Evolutionary conservation across 176 grass and related monocot species (phyloP).

Genomic region (Musa schizocarpa): DNA sequence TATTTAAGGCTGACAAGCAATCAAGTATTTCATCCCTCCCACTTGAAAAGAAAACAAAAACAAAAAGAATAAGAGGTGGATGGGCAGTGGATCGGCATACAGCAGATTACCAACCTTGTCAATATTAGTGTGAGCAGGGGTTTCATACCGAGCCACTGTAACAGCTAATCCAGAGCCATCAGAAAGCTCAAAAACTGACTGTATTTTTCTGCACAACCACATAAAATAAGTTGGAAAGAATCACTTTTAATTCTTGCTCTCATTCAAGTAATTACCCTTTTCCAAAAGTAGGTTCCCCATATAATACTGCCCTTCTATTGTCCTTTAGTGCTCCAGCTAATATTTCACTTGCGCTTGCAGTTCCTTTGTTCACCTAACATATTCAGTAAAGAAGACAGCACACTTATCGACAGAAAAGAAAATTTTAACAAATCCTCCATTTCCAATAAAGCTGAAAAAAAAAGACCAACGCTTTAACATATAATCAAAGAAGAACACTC

Average conservation of each 20-base stretch:
- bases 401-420: background rate
- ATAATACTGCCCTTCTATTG: conserved; percentile 81
- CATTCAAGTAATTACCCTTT: conserved; percentile 51
- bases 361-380: conserved; percentile 91
- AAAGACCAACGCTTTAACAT: background rate
- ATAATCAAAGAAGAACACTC: too few relatives aligned
- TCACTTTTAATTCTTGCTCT: background rate
- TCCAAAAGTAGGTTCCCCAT: conserved; percentile 87
- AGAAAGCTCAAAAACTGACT: conserved; percentile 77
- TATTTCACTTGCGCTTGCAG: conserved; percentile 93
- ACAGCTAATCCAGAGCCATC: conserved; percentile 85
- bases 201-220: conserved; percentile 60
- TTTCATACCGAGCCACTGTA: conserved; percentile 85
- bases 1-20: too few relatives aligned
- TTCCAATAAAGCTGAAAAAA: background rate
- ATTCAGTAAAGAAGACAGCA: conserved; percentile 2
- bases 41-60: background rate
- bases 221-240: conserved; percentile 5
- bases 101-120: conserved; percentile 50
- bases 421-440: background rate
- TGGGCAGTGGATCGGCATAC: background rate
- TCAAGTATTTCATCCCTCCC: too few relatives aligned
- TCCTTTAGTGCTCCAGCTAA: conserved; percentile 92
- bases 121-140: conserved; percentile 68
- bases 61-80: background rate